Evolutionary conservation across 2,329 filamentous ascomycete species (phyloP), one percentile per base, ranked within the genome.

Genomic region (Tothia fuscella): DNA sequence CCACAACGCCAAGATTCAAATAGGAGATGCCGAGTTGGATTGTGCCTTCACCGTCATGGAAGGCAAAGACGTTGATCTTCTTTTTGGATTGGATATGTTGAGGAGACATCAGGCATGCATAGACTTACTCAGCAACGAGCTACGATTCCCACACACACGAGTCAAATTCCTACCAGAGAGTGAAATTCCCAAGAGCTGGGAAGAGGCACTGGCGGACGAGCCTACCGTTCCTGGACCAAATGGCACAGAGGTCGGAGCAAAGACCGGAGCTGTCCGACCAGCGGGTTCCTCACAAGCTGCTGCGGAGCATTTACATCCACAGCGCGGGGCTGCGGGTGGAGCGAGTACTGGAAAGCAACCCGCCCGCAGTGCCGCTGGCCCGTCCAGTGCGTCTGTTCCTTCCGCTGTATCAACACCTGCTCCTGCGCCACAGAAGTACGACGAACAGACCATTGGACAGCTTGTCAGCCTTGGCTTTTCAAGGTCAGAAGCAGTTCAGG

Each of bases 1-100:
- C 3, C 91, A 98, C 61, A 86, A 85, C 17, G 91, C 91, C 7
- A 86, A 89, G 61, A 93, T 98, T 61, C 89, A 85, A 61, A 91
- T 98, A 51, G 91, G 89, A 41, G 77, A 74, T 31, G 75, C 89
- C 47, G 87, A 86, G 57, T 70, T 98, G 51, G 81, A 89, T 3
- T 96, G 88, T 65, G 91, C 87, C 46, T 98, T 98, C 61, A 98
- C 91, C 3, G 91, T 98, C 56, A 98, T 98, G 91, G 91, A 98
- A 65, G 91, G 91, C 49, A 98, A 96, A 63, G 79, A 86, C 40
- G 91, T 98, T 19, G 91, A 96, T 58, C 70, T 98, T 14, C 73
- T 98, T 2, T 75, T 98, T 10, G 91, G 91, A 3, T 67, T 98
- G 31, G 91, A 98, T 60, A 98, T 98, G 85, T 71, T 98, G 47